These are phyloP conservation scores for Crotalaria pallida DNA, from an alignment of 306 rosid genomes.

Conservation along the genomic window DNA sequence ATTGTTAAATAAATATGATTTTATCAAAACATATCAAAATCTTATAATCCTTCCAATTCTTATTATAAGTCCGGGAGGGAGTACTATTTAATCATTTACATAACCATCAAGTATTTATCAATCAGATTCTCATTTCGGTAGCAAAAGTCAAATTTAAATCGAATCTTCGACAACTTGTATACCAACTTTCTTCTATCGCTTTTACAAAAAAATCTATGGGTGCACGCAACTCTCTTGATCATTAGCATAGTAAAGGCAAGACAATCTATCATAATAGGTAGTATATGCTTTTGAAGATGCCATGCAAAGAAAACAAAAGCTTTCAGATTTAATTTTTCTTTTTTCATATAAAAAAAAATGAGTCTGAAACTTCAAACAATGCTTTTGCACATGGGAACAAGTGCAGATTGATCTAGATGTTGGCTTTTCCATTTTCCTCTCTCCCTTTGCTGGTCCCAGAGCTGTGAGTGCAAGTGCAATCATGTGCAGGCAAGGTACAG, in stretches of 20 bases:
- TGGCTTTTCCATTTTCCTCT: background rate
- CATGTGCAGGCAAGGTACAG: constrained; percentile 17
- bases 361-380: background rate
- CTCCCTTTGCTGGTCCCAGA: background rate
- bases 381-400: constrained; percentile 28
- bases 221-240: background rate
- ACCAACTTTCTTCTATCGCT: no score
- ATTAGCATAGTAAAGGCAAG: background rate
- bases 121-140: no score
- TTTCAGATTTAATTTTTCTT: background rate
- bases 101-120: no score
- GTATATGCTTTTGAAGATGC: constrained; percentile 46
- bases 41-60: no score
- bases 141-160: no score
- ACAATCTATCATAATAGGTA: constrained; percentile 5
- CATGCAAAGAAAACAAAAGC: constrained; percentile 20
- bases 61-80: no score
- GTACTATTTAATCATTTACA: no score
- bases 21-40: no score
- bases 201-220: no score
- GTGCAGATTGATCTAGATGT: background rate
- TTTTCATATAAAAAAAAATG: background rate
- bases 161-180: no score
- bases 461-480: constrained; percentile 4
- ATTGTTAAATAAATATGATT: no score